Evolutionary conservation across 768 basidiomycete genomes (phyloP).

Genomic region (Boletellus emodensis): DNA sequence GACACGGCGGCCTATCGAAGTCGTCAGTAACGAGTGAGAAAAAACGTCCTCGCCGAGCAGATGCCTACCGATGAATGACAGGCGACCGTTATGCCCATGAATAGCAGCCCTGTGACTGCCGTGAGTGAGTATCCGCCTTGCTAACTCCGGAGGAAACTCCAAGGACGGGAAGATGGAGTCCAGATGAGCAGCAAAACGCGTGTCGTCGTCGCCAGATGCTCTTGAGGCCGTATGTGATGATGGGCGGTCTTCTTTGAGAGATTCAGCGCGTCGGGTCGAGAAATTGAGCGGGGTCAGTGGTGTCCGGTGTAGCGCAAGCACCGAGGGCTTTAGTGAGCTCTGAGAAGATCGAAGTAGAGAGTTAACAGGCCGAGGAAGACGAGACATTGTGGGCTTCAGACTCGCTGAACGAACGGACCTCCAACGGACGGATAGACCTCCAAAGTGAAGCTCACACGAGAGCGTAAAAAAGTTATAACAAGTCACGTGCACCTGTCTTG

Average conservation of each 20-base stretch:
- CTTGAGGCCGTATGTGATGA: constrained; percentile 1
- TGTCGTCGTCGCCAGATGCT: constrained; percentile 13
- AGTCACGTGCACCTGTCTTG: constrained; percentile 19
- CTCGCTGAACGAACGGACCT: neutral
- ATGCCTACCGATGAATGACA: constrained; percentile 63
- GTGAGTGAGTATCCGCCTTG: constrained; percentile 73
- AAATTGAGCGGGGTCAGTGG: constrained; percentile 1
- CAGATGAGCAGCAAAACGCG: constrained; percentile 50
- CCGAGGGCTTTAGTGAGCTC: constrained; percentile 9
- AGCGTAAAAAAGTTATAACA: constrained; percentile 4
- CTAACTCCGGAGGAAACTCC: constrained; percentile 66
- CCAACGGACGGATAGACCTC: constrained; percentile 1
- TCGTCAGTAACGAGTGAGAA: neutral
- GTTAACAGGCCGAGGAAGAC: constrained; percentile 16
- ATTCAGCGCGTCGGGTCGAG: constrained; percentile 11
- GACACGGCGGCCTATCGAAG: constrained; percentile 62
- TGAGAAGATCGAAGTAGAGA: constrained; percentile 10
- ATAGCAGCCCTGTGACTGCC: constrained; percentile 63
- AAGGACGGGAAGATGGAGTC: constrained; percentile 61
- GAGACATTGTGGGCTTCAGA: constrained; percentile 15
- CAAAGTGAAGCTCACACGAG: constrained; percentile 12
- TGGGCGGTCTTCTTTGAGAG: neutral
- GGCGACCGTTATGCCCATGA: constrained; percentile 67
- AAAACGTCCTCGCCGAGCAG: neutral
- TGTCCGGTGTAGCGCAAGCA: constrained; percentile 16